A percentile compares a stretch with the other conserved stretches of the same genome.
phyloP scores from a whole-genome alignment of 2,329 filamentous ascomycete genomes.

The Epichloe gansuensis region DNA sequence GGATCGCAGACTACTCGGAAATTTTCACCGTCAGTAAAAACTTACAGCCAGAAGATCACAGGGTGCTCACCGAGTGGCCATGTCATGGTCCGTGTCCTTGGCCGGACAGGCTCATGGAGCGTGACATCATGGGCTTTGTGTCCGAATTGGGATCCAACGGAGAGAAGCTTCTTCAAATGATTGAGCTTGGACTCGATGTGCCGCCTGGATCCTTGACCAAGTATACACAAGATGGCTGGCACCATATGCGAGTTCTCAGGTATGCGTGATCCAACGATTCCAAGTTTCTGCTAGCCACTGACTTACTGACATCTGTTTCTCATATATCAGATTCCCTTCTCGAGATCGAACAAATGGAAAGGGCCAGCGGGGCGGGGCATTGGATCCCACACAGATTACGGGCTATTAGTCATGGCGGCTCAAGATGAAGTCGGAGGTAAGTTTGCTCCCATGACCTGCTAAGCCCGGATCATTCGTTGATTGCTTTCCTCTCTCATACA shows the following conservation, averaged over 20 bases:
- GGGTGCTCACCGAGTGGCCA: constrained; percentile 31
- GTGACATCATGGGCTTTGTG: constrained; percentile 28
- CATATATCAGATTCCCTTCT: constrained; percentile 18
- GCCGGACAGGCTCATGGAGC: constrained; percentile 30
- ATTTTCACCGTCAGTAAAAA: constrained; percentile 42
- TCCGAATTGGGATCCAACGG: constrained; percentile 27
- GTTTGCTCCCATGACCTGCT: neutral
- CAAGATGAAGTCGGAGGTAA: constrained; percentile 37
- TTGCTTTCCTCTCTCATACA: constrained; percentile 4
- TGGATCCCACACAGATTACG: constrained; percentile 40
- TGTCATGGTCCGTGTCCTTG: constrained; percentile 38
- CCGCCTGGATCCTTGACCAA: constrained; percentile 26
- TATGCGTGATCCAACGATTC: constrained; percentile 6
- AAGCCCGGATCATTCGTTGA: neutral
- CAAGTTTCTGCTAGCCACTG: neutral
- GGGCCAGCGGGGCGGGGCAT: constrained; percentile 36
- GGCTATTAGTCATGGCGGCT: constrained; percentile 36
- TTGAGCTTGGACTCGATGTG: constrained; percentile 31
- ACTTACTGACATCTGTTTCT: neutral
- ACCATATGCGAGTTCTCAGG: constrained; percentile 37
- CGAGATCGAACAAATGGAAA: constrained; percentile 31
- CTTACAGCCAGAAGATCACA: constrained; percentile 23
- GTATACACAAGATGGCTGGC: constrained; percentile 36
- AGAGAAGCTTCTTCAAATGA: constrained; percentile 32
- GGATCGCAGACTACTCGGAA: constrained; percentile 38